Conservation (phyloP, 2,329 filamentous ascomycete genomes). For the Chrysosporium queenslandicum region DNA sequence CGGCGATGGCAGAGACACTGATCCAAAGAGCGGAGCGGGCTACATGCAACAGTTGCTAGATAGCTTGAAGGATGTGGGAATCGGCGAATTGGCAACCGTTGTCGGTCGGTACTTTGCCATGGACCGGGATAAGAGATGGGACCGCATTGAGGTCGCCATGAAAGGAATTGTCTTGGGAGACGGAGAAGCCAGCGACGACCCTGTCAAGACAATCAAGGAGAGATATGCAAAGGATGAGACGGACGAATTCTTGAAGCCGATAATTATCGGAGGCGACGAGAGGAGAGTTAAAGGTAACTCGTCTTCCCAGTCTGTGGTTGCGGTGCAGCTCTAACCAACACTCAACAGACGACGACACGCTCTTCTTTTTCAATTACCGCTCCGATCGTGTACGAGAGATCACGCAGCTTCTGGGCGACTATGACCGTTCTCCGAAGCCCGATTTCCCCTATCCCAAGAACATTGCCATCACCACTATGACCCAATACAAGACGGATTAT, state of each 20-base stretch:
- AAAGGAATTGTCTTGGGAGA: conserved; percentile 79
- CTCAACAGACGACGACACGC: conserved; percentile 66
- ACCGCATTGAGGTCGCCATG: conserved; percentile 79
- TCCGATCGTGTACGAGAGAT: conserved; percentile 95
- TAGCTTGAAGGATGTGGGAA: conserved; percentile 69
- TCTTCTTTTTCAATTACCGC: conserved; percentile 99
- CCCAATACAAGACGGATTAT: conserved; percentile 92
- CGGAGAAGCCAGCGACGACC: conserved; percentile 75
- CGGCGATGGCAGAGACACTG: conserved; percentile 92
- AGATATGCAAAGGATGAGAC: conserved; percentile 80
- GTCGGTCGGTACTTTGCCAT: conserved; percentile 97
- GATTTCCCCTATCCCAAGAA: conserved; percentile 93
- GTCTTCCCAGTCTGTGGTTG: background rate
- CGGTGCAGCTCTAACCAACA: background rate
- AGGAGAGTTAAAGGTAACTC: conserved; percentile 66
- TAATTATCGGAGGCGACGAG: conserved; percentile 82
- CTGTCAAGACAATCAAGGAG: conserved; percentile 74
- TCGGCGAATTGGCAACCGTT: conserved; percentile 80
- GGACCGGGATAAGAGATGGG: conserved; percentile 99
- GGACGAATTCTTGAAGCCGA: conserved; percentile 97
- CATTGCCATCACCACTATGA: conserved; percentile 86
- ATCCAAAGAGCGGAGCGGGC: conserved; percentile 81
- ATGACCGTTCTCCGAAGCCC: conserved; percentile 80
- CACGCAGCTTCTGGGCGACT: conserved; percentile 82
- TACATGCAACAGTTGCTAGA: conserved; percentile 83